Percentiles rank a stretch among this genome's conserved stretches.
Evolutionary conservation across 352 stramenopile species (phyloP).

Genomic region (Globisporangium cederbergense): DNA sequence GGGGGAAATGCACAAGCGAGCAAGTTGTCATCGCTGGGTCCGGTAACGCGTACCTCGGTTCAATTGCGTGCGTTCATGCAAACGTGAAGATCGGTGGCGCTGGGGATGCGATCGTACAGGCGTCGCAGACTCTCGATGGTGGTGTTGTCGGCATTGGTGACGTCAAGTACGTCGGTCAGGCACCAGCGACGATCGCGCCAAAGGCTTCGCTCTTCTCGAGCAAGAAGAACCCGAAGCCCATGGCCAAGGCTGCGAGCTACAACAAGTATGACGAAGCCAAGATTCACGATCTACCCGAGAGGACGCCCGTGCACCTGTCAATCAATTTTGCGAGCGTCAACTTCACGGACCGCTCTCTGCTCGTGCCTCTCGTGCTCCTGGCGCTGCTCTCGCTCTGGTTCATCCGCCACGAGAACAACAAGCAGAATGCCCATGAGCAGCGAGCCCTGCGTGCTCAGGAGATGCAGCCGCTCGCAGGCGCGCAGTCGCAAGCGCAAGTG

Average conservation of each 20-base stretch:
- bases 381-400: constrained; percentile 12
- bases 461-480: constrained; percentile 2
- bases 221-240: constrained; percentile 21
- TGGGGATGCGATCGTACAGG: constrained; percentile 13
- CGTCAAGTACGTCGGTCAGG: constrained; percentile 22
- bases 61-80: neutral
- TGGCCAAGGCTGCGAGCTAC: constrained; percentile 19
- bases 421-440: neutral
- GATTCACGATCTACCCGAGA: neutral
- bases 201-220: constrained; percentile 18
- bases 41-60: constrained; percentile 10
- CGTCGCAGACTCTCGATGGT: constrained; percentile 8
- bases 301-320: constrained; percentile 1
- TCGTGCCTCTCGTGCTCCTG: constrained; percentile 9
- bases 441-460: neutral
- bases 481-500: constrained; percentile 7
- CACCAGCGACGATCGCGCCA: constrained; percentile 22
- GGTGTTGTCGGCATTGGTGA: constrained; percentile 13
- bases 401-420: constrained; percentile 10
- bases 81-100: constrained; percentile 2
- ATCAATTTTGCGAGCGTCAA: constrained; percentile 3
- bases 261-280: constrained; percentile 11
- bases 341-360: neutral
- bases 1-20: neutral
- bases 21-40: constrained; percentile 9